These are phyloP conservation scores for Butyriboletus loyo DNA, from an alignment of 768 basidiomycete species.

Conservation along the genomic window DNA sequence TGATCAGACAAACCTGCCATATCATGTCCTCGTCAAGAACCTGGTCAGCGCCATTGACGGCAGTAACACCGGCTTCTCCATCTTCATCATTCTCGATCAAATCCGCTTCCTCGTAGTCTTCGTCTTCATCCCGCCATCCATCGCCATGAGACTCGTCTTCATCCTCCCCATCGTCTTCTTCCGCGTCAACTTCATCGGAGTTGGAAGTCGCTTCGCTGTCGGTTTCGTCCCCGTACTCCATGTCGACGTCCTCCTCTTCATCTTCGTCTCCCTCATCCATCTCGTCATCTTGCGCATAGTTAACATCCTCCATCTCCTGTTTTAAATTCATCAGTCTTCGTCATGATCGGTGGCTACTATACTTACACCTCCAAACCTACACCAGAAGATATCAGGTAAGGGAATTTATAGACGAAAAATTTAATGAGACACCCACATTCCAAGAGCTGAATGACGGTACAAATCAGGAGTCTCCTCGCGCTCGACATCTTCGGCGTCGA, in stretches of 20 bases:
- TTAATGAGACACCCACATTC: conserved; percentile 59
- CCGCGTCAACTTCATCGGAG: conserved; percentile 66
- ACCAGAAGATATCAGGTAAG: conserved; percentile 7
- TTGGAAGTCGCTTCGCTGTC: conserved; percentile 80
- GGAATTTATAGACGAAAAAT: neutral
- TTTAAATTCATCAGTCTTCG: conserved; percentile 13
- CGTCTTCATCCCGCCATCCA: conserved; percentile 59
- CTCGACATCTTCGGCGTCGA: conserved; percentile 50
- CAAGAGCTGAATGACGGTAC: conserved; percentile 94
- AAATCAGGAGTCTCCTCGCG: conserved; percentile 88
- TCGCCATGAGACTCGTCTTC: conserved; percentile 43
- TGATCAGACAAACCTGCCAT: conserved; percentile 47
- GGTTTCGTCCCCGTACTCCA: conserved; percentile 83
- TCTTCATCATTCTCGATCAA: conserved; percentile 59
- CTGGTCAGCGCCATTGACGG: conserved; percentile 48
- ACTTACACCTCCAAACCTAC: conserved; percentile 77
- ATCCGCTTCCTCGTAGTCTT: conserved; percentile 61
- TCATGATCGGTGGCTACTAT: conserved; percentile 1
- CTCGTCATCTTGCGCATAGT: conserved; percentile 64
- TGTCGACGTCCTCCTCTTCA: conserved; percentile 80
- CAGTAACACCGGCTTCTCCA: conserved; percentile 44
- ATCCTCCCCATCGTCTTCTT: conserved; percentile 60
- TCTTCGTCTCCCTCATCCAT: conserved; percentile 83
- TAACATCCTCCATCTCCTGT: conserved; percentile 84
- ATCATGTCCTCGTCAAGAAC: conserved; percentile 51